Base-by-base conservation (phyloP, 257 asterid species). In the Solanum appendiculatum region DNA sequence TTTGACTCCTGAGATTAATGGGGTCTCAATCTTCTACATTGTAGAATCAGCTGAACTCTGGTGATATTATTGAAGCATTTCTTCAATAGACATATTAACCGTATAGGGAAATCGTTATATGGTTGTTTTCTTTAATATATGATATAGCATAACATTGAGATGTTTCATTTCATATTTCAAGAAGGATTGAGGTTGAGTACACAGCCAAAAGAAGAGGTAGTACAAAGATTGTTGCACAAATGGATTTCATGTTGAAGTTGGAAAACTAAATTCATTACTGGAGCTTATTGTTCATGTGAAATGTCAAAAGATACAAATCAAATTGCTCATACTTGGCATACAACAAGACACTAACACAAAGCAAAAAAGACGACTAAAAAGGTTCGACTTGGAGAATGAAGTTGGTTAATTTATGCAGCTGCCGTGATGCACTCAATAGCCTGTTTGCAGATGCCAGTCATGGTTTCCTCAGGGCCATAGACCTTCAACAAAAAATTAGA, bases 401-500 rank as follows among this genome's bases (percentile, higher is more conserved):
- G 40, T 60, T 86, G 69, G 86, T 88, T 85, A 73, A 51, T 91
- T 94, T 92, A 95, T 66, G 99, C 99, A 63, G 99, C 95, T 58
- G 94, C 96, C 90, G 92, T 91, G 93, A 96, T 95, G 94, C 95
- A 96, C 87, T 96, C 99, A 87, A 95, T 96, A 60, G 99, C 99
- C 92, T 96, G 95, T 85, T 96, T 96, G 96, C 99, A 96, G 86
- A 96, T 96, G 86, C 98, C 98, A 25, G 99, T 95, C 99, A 96
- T 96, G 88, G 99, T 96, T 87, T 96, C 97, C 90, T 96, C 99
- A 6, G 99, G 98, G 88, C 99, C 99, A 89, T 96, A 96, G 20
- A 95, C 98, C 98, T 95, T 80, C 63, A 90, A 56, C 86, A 88
- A 31, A 72, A 72, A 86, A 86, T 7, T 40, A 54, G 2, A 51